Percentiles rank a stretch among this genome's conserved stretches.
phyloP scores from a whole-genome alignment of 108 stramenopile genomes.

The Skeletonema grethae region DNA sequence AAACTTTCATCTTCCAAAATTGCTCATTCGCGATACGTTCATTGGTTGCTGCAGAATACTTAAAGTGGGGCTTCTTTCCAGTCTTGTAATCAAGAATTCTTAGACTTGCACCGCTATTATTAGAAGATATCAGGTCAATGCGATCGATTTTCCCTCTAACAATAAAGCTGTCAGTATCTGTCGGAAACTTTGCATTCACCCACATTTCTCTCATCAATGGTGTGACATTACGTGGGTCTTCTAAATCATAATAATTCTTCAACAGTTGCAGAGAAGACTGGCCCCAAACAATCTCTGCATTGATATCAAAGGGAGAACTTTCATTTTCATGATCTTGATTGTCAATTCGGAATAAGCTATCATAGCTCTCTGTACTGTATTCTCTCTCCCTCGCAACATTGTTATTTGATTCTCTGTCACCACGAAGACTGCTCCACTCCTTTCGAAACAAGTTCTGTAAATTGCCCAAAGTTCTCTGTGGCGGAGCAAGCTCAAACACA shows the following conservation, averaged over 20 bases:
- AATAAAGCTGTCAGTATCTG: conserved; percentile 32
- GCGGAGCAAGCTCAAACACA: conserved; percentile 76
- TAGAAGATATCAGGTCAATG: conserved; percentile 62
- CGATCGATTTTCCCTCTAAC: conserved; percentile 90
- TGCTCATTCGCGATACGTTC: conserved; percentile 71
- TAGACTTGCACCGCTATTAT: conserved; percentile 13
- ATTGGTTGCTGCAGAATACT: conserved; percentile 76
- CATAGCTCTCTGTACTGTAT: conserved; percentile 26
- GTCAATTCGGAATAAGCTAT: conserved; percentile 57
- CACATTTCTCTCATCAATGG: conserved; percentile 79
- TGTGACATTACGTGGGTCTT: conserved; percentile 73
- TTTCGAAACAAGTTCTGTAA: conserved; percentile 81
- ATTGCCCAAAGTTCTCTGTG: conserved; percentile 67
- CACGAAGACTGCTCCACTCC: conserved; percentile 53
- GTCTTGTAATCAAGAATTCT: conserved; percentile 89
- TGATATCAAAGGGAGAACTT: conserved; percentile 36
- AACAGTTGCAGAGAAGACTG: conserved; percentile 65
- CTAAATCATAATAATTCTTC: conserved; percentile 74
- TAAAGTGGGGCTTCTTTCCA: conserved; percentile 85
- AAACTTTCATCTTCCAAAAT: conserved; percentile 88
- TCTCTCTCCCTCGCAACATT: neutral
- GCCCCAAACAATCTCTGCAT: conserved; percentile 82
- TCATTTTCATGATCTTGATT: conserved; percentile 12
- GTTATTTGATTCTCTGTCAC: neutral
- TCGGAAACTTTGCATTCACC: conserved; percentile 60